Conservation (phyloP, 352 stramenopile genomes). For the Phytophthora tubulina region DNA sequence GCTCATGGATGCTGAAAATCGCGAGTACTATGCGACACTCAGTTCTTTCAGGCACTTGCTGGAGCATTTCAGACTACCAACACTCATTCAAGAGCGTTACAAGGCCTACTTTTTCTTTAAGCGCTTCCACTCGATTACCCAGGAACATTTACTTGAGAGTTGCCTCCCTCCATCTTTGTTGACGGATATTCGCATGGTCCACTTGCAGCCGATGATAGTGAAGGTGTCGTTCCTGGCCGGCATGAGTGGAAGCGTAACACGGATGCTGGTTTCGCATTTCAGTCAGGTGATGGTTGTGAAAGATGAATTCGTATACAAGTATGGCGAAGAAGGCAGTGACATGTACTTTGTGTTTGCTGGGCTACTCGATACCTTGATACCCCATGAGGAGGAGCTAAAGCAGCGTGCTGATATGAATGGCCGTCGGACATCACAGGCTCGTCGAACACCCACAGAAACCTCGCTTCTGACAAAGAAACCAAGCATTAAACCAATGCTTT, state of each 20-base stretch:
- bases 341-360: constrained; percentile 87
- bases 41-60: constrained; percentile 65
- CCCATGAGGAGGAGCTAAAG: constrained; percentile 41
- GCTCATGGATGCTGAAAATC: constrained; percentile 76
- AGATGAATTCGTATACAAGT: constrained; percentile 73
- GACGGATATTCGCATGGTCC: constrained; percentile 73
- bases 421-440: constrained; percentile 5
- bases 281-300: constrained; percentile 68
- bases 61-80: constrained; percentile 61
- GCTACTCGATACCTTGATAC: constrained; percentile 56
- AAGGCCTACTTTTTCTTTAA: constrained; percentile 83
- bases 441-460: constrained; percentile 4
- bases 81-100: constrained; percentile 46
- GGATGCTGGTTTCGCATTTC: constrained; percentile 76
- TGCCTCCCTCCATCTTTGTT: constrained; percentile 73
- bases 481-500: constrained; percentile 21
- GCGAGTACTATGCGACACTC: constrained; percentile 67
- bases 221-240: constrained; percentile 71
- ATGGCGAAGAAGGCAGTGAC: constrained; percentile 67
- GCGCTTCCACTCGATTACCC: constrained; percentile 76
- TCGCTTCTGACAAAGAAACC: constrained; percentile 40
- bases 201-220: constrained; percentile 74
- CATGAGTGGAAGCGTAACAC: constrained; percentile 65
- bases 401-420: constrained; percentile 7
- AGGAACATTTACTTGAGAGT: constrained; percentile 72